Evolutionary conservation across 1,139 yeast genomes (phyloP).

Genomic region (Kazachstania sp.): DNA sequence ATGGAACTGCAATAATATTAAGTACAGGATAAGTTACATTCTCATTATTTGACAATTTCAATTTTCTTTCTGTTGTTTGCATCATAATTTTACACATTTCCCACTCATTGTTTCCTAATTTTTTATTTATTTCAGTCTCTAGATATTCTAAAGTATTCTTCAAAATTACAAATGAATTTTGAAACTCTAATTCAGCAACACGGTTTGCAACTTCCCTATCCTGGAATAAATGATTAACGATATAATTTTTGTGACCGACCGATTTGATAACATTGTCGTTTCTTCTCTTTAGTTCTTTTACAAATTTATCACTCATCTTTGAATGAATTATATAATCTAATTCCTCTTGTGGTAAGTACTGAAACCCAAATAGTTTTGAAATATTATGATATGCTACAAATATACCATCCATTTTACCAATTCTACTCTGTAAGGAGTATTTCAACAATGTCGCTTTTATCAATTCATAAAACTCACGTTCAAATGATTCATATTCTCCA

Average conservation of each 20-base stretch:
- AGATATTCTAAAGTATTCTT: constrained; percentile 40
- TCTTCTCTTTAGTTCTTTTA: constrained; percentile 22
- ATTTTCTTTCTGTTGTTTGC: constrained; percentile 15
- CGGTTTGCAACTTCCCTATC: constrained; percentile 34
- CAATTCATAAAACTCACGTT: constrained; percentile 70
- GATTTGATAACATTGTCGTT: constrained; percentile 29
- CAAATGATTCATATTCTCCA: constrained; percentile 71
- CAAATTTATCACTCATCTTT: constrained; percentile 14
- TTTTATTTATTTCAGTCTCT: constrained; percentile 27
- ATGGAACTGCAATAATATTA: constrained; percentile 26
- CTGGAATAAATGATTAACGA: constrained; percentile 16
- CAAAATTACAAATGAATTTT: constrained; percentile 52
- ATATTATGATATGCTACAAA: constrained; percentile 87
- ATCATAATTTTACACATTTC: constrained; percentile 21
- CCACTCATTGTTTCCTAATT: constrained; percentile 13
- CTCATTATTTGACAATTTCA: constrained; percentile 13
- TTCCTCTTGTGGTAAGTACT: constrained; percentile 67
- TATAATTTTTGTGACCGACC: constrained; percentile 21
- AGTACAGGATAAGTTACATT: constrained; percentile 20
- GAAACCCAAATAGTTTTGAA: constrained; percentile 76
- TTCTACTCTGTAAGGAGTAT: constrained; percentile 82
- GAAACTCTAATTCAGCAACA: constrained; percentile 69
- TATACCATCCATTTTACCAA: constrained; percentile 96
- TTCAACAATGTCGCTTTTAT: constrained; percentile 70
- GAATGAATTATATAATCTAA: constrained; percentile 58